phyloP scores from a whole-genome alignment of 78 protist species.

The Dictyostelium brefeldianum region DNA sequence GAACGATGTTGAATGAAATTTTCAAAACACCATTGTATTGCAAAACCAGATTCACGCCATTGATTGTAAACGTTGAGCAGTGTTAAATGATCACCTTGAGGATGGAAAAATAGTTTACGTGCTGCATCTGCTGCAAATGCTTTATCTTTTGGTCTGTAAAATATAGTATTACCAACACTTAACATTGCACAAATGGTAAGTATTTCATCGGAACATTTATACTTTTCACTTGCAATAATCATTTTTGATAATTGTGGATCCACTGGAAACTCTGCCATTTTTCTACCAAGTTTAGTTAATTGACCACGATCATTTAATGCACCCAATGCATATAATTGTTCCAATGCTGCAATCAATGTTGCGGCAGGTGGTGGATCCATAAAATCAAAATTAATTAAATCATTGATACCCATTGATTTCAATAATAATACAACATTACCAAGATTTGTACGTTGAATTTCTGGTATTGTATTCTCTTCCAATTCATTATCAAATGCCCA shows the following conservation, averaged over 20 bases:
- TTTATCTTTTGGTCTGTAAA: constrained; percentile 95
- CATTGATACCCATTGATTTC: constrained; percentile 98
- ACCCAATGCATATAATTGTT: constrained; percentile 96
- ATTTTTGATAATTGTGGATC: constrained; percentile 95
- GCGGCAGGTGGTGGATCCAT: constrained; percentile 99
- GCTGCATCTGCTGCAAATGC: constrained; percentile 91
- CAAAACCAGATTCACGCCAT: constrained; percentile 93
- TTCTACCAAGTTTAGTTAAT: constrained; percentile 96
- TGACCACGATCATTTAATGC: constrained; percentile 98
- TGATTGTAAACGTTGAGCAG: constrained; percentile 92
- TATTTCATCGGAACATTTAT: constrained; percentile 71
- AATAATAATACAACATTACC: constrained; percentile 97
- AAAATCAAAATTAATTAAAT: constrained; percentile 97
- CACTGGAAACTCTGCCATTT: constrained; percentile 99
- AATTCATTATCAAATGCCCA: constrained; percentile 96
- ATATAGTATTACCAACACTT: constrained; percentile 90
- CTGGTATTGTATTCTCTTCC: constrained; percentile 96
- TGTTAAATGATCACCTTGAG: constrained; percentile 96
- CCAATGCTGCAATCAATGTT: constrained; percentile 98
- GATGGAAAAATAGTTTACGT: constrained; percentile 67
- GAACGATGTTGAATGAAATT: constrained; percentile 95
- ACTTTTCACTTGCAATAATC: constrained; percentile 90
- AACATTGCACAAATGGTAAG: constrained; percentile 95
- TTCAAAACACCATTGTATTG: constrained; percentile 97
- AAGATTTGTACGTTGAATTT: constrained; percentile 98